Evolutionary conservation across 2,329 filamentous ascomycete species (phyloP).

Genomic region (Aspergillus brunneoviolaceus): DNA sequence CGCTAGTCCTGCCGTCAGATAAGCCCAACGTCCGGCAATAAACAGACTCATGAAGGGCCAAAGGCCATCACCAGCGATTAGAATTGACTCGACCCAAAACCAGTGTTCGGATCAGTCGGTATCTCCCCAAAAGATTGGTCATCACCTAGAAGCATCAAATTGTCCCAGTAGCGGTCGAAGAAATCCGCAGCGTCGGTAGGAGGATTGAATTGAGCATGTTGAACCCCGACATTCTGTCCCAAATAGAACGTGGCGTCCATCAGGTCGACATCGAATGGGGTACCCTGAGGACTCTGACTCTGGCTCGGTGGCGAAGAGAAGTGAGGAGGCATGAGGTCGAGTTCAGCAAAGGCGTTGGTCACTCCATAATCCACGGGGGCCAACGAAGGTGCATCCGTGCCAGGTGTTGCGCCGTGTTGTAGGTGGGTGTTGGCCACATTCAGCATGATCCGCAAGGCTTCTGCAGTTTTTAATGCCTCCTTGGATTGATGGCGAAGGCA

Average conservation of each 20-base stretch:
- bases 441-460: conserved; percentile 21
- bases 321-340: neutral
- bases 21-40: too few relatives aligned
- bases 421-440: conserved; percentile 19
- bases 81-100: neutral
- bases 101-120: neutral
- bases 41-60: too few relatives aligned
- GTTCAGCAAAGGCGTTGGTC: neutral
- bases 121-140: neutral
- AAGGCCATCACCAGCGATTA: neutral
- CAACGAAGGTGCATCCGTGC: neutral
- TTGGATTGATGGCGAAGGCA: conserved; percentile 18
- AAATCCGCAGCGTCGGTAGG: conserved; percentile 16
- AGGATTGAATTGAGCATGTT: conserved; percentile 10
- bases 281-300: conserved; percentile 1
- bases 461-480: conserved; percentile 17
- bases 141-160: conserved; percentile 19
- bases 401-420: conserved; percentile 18
- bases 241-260: conserved; percentile 21
- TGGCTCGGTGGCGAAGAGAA: neutral
- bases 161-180: conserved; percentile 22
- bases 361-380: neutral
- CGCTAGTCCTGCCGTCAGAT: too few relatives aligned
- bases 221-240: conserved; percentile 8
- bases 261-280: conserved; percentile 17